A percentile compares a stretch with the other conserved stretches of the same genome.
phyloP scores from a whole-genome alignment of 2,329 filamentous ascomycete genomes.

The Cordyceps tenuipes region DNA sequence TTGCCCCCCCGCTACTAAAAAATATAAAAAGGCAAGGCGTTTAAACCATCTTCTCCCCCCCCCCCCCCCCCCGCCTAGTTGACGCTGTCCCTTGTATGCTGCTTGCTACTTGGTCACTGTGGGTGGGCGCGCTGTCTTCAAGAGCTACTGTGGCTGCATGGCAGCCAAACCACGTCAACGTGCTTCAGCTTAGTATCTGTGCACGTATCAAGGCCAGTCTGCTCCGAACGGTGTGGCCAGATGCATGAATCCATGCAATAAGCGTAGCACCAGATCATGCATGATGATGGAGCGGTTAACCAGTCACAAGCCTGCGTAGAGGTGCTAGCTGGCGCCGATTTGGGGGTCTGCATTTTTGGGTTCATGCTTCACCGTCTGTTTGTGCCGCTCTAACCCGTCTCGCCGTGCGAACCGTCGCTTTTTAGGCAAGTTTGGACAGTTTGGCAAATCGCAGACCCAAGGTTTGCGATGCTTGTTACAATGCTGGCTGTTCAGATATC shows the following conservation, averaged over 20 bases:
- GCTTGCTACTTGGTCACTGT: background rate
- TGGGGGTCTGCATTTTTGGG: slow-evolving; percentile 9
- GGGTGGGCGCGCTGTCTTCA: background rate
- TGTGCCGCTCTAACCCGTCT: slow-evolving; percentile 34
- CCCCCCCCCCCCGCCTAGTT: no score
- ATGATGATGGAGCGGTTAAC: background rate
- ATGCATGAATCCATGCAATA: background rate
- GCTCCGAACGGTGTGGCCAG: background rate
- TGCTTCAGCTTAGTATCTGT: background rate
- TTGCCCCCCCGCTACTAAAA: no score
- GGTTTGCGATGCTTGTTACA: slow-evolving; percentile 36
- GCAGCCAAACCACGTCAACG: slow-evolving; percentile 6
- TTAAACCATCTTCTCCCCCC: background rate
- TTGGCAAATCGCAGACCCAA: slow-evolving; percentile 30
- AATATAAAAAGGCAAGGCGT: background rate
- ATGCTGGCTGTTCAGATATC: slow-evolving; percentile 28
- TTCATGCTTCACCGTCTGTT: slow-evolving; percentile 31
- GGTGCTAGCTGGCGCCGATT: background rate
- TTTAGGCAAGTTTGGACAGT: slow-evolving; percentile 33
- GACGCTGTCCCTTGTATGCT: background rate
- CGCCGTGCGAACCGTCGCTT: slow-evolving; percentile 34
- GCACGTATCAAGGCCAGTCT: background rate
- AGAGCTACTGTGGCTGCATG: background rate
- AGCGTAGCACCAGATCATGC: background rate
- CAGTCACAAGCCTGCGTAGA: background rate